Base-by-base conservation (phyloP, 2,329 filamentous ascomycete species). In the Sporothrix protearum region DNA sequence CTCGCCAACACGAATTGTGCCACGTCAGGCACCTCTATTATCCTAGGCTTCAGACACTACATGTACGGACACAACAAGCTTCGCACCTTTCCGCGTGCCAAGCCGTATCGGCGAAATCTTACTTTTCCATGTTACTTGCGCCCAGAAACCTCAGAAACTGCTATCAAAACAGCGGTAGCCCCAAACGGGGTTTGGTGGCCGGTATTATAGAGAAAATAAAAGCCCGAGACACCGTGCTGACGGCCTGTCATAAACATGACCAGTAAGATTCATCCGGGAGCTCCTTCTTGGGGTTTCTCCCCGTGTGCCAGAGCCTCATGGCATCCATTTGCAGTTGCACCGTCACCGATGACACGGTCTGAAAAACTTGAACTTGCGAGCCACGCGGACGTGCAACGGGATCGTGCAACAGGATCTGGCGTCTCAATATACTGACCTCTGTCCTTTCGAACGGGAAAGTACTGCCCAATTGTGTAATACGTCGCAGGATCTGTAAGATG, bases 151-250 rank as follows among this genome's bases (percentile, higher is more conserved):
- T 4, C 14, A 33, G 5, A n/a, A 64, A 14, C 8, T 9, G 3
- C 14, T 45, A 28, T 12, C 22, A 64, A 16, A 33, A 51, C n/a
- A 22, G 30, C 49, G 33, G 66, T 33, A 55, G 66, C 49, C 30
- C 10, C 66, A 33, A 68, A 49, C 64, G 66, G 66, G 66, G 42
- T 68, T 68, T 49, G 66, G 66, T 36, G 9, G 36, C 45, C 19
- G n/a, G n/a, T n/a, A n/a, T n/a, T n/a, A n/a, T n/a, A n/a, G n/a
- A n/a, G n/a, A n/a, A n/a, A n/a, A n/a, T n/a, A 25, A 12, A 22
- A 45, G 45, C 36, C 36, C 59, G 45, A 42, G 36, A n/a, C 59
- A 45, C 59, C 59, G 59, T 64, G 59, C 59, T 64, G 36, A 64
- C 59, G 36, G 36, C 33, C 14, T 42, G 59, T 45, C 59, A 64